Evolutionary conservation across 2,329 filamentous ascomycete species (phyloP).

Genomic region (Mycosphaerella sp.): DNA sequence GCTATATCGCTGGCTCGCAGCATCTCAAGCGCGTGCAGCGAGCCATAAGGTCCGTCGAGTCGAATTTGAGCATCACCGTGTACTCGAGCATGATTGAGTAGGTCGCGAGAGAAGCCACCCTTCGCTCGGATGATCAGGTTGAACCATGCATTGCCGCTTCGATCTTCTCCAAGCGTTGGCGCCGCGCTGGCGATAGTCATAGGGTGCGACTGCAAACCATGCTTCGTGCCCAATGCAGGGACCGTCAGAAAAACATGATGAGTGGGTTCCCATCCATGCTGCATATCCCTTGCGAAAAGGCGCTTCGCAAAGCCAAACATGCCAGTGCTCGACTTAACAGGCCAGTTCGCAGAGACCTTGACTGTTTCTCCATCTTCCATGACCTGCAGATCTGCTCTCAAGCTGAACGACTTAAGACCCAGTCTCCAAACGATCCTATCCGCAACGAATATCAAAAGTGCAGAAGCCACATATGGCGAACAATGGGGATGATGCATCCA

Average conservation of each 20-base stretch:
- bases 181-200: constrained; percentile 61
- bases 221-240: constrained; percentile 47
- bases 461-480: constrained; percentile 48
- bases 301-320: constrained; percentile 8
- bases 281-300: constrained; percentile 25
- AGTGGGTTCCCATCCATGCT: constrained; percentile 51
- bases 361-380: constrained; percentile 54
- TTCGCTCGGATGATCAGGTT: constrained; percentile 55
- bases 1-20: constrained; percentile 46
- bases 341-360: constrained; percentile 43
- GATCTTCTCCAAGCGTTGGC: constrained; percentile 29
- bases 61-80: constrained; percentile 44
- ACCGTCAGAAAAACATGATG: constrained; percentile 60
- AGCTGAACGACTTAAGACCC: constrained; percentile 44
- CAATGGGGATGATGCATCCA: constrained; percentile 54
- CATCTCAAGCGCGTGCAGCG: constrained; percentile 49
- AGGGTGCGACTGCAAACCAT: constrained; percentile 56
- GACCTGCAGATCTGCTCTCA: constrained; percentile 47
- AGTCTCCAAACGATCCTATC: constrained; percentile 55
- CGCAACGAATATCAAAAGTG: constrained; percentile 51
- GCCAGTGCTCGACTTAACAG: constrained; percentile 18
- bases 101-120: constrained; percentile 52
- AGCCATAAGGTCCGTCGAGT: constrained; percentile 61
- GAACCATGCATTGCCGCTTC: constrained; percentile 45
- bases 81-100: constrained; percentile 47